Base-by-base conservation (phyloP, 129 eudicot species). In the Ambrosia trifida region DNA sequence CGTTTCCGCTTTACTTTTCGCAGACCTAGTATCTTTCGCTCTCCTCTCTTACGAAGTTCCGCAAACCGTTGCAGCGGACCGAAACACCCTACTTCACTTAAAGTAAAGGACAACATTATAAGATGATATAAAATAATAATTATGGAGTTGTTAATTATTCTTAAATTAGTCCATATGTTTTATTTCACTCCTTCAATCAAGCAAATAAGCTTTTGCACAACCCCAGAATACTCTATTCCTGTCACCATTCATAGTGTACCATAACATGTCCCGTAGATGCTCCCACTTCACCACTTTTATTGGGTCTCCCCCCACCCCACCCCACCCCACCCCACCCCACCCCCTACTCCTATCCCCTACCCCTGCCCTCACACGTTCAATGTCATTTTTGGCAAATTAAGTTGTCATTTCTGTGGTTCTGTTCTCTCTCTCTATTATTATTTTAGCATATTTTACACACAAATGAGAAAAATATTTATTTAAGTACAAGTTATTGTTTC, bases 231-330 rank as follows among this genome's bases (percentile, higher is more conserved):
- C 74, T 41, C 69, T 47, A 24, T 56, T 63, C 47, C 17, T 45
- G 32, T 60, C 70, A 59, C 75, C 70, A 69, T 54, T 51, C 76
- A 70, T 38, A 70, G 11, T 28, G 76, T 77, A 63, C 72, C 76
- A 70, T 70, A 77, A 77, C 32, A 77, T 70, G 81, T 77, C 81
- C 76, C 68, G 33, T 62, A 52, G 72, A 70, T 77, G 58, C 76
- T 72, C 59, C 76, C 77, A 70, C 43, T 52, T 63, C 81, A 76
- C 80, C 57, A 62, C 53, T 46, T 76, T 75, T 52, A 45, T 64
- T 43, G 24, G 11, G 9, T 18, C 45, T 53, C 67, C 32, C 50
- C n/a, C n/a, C 40, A 12, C 44, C 54, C 70, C 24, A 30, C 13
- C 52, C 18, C 60, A n/a, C n/a, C n/a, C n/a, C n/a, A n/a, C n/a